Percentiles rank a stretch among this genome's conserved stretches.
phyloP scores from a whole-genome alignment of 1,139 yeast genomes.

The Yamadazyma mexicana region DNA sequence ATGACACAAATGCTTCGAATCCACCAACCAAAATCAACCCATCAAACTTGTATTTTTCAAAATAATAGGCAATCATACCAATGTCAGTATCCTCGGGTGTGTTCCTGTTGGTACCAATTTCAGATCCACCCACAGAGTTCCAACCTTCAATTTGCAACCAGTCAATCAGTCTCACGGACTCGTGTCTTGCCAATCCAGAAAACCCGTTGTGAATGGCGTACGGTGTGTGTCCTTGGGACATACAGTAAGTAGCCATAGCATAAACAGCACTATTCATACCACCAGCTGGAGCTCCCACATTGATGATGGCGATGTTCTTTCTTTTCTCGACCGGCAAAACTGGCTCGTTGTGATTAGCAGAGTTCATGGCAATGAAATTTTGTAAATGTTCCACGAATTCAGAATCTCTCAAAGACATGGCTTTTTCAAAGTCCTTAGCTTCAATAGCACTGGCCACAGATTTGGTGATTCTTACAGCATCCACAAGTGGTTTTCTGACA shows the following conservation, averaged over 20 bases:
- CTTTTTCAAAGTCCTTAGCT: slow-evolving; percentile 75
- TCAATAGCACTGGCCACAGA: slow-evolving; percentile 85
- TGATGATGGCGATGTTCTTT: slow-evolving; percentile 67
- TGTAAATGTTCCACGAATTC: slow-evolving; percentile 67
- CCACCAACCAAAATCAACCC: slow-evolving; percentile 79
- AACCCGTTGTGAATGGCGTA: slow-evolving; percentile 77
- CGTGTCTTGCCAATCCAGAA: slow-evolving; percentile 75
- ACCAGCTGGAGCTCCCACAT: slow-evolving; percentile 83
- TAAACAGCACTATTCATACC: slow-evolving; percentile 78
- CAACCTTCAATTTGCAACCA: slow-evolving; percentile 76
- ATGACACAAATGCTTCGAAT: slow-evolving; percentile 72
- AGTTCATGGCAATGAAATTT: slow-evolving; percentile 60
- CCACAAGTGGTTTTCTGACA: slow-evolving; percentile 78
- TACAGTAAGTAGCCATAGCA: slow-evolving; percentile 71
- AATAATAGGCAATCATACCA: slow-evolving; percentile 75
- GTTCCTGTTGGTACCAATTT: slow-evolving; percentile 76
- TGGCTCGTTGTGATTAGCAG: slow-evolving; percentile 62
- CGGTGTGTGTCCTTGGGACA: slow-evolving; percentile 74
- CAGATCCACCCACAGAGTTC: slow-evolving; percentile 78
- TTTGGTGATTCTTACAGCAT: slow-evolving; percentile 84
- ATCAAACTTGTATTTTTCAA: slow-evolving; percentile 70
- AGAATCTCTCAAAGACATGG: slow-evolving; percentile 75
- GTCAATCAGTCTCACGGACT: slow-evolving; percentile 57
- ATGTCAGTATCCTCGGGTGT: slow-evolving; percentile 67
- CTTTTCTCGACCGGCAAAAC: slow-evolving; percentile 55